Base-by-base conservation (phyloP, 164 flowering plant species). In the Liquidambar formosana region DNA sequence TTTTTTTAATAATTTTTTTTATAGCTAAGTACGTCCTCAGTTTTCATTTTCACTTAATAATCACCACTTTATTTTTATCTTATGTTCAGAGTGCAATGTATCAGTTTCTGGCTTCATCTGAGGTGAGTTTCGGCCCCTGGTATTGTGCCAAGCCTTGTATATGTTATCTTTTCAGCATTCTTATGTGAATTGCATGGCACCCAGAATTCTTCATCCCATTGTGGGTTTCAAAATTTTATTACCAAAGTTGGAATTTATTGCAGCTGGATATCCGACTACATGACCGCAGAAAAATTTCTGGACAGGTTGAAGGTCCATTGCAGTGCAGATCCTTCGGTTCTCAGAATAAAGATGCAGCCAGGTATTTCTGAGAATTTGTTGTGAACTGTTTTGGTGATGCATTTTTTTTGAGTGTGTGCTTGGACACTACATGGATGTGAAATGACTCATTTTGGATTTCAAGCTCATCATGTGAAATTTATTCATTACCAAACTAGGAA, bases 81-180 rank as follows among this genome's bases (percentile, higher is more conserved):
- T 11, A 23, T 71, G 43, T 44, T 48, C 91, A 94, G 96, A 94
- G 98, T 80, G 90, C 95, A 45, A 66, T 87, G 16, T 94, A 94
- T 75, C 81, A 88, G 74, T 92, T 84, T 78, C 64, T 94, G 54
- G 84, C 90, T 58, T 84, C 92, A 67, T 85, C 96, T 19, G 73
- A 86, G 95, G 97, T 90, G 71, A 83, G 88, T 72, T 74, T 57
- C 33, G 10, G 15, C 10, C 38, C 65, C 4, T 14, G 53, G 23
- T 53, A 10, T 10, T 15, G 12, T 63, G 49, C 48, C 47, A 19
- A 48, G 26, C 19, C 19, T 16, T 8, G 2, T 28, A 66, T 23
- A 5, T 56, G 48, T 53, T 59, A 0, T 68, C 13, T 26, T 47
- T 38, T 48, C 9, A 46, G 49, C 41, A 54, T 43, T 53, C 38